Percentiles rank a stretch among this genome's conserved stretches.
phyloP scores from a whole-genome alignment of 2,329 filamentous ascomycete genomes.

The Coniochaeta prunicola region DNA sequence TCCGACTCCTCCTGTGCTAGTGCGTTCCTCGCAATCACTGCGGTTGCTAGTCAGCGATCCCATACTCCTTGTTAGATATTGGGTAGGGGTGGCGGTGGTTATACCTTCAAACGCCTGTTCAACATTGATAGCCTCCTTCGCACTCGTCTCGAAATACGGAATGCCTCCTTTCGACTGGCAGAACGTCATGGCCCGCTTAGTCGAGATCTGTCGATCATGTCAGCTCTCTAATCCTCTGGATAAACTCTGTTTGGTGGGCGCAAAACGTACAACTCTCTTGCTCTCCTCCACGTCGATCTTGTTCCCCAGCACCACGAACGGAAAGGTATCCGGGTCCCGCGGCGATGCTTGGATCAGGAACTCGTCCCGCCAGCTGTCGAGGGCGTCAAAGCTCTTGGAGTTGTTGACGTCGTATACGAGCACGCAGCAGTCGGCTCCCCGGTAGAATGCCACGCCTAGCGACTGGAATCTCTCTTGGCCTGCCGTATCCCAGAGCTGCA shows the following conservation, averaged over 20 bases:
- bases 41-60: constrained; percentile 6
- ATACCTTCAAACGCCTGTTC: constrained; percentile 70
- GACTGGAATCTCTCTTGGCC: constrained; percentile 98
- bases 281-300: constrained; percentile 99
- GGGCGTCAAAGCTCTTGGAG: constrained; percentile 95
- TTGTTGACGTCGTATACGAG: constrained; percentile 99
- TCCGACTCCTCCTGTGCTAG: constrained; percentile 95
- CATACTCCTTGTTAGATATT: constrained; percentile 2
- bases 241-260: not conserved
- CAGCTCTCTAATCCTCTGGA: constrained; percentile 5
- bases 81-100: constrained; percentile 11
- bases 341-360: constrained; percentile 97
- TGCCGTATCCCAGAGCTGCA: constrained; percentile 99
- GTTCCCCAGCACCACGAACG: constrained; percentile 96
- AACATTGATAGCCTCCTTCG: constrained; percentile 97
- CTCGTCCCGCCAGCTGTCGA: constrained; percentile 98
- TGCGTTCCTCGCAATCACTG: constrained; percentile 93
- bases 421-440: constrained; percentile 95
- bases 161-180: constrained; percentile 97
- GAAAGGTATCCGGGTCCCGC: constrained; percentile 93
- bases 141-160: constrained; percentile 98
- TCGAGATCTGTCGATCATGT: constrained; percentile 60
- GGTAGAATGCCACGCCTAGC: constrained; percentile 93
- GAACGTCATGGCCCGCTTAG: constrained; percentile 93
- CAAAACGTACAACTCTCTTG: constrained; percentile 69